A percentile compares a stretch with the other conserved stretches of the same genome.
Conservation (phyloP, 345 rosid species). For the Gossypium turneri region DNA sequence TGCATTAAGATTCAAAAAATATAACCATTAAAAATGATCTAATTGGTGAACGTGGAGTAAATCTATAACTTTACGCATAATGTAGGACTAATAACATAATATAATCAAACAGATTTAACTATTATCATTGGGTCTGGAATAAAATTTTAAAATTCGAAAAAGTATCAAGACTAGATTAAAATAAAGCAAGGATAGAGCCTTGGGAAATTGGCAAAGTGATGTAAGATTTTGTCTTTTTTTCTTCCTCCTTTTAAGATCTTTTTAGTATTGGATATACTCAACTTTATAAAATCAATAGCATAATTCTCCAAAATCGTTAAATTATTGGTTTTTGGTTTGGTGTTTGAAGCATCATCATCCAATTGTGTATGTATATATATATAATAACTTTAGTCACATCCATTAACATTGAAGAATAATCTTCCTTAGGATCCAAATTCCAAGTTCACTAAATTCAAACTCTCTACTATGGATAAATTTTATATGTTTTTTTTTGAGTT, state of each 20-base stretch:
- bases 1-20: too few species aligned
- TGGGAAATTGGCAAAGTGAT: too few species aligned
- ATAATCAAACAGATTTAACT: too few species aligned
- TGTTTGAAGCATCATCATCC: not conserved
- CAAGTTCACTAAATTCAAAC: not conserved
- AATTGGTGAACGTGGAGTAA: too few species aligned
- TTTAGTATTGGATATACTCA: not conserved
- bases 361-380: not conserved
- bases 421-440: not conserved
- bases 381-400: not conserved
- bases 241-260: not conserved
- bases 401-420: not conserved
- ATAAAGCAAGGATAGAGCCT: too few species aligned
- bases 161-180: too few species aligned
- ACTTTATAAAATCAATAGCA: not conserved
- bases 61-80: too few species aligned
- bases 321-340: not conserved
- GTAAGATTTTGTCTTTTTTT: not conserved
- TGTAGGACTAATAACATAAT: too few species aligned
- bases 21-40: too few species aligned
- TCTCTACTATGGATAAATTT: too few species aligned
- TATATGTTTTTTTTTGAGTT: too few species aligned
- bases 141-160: too few species aligned
- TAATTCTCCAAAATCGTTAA: not conserved
- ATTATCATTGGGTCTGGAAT: rapidly evolving